Conservation (phyloP, 495 filamentous ascomycete species). For the Penicillium robsamsonii region DNA sequence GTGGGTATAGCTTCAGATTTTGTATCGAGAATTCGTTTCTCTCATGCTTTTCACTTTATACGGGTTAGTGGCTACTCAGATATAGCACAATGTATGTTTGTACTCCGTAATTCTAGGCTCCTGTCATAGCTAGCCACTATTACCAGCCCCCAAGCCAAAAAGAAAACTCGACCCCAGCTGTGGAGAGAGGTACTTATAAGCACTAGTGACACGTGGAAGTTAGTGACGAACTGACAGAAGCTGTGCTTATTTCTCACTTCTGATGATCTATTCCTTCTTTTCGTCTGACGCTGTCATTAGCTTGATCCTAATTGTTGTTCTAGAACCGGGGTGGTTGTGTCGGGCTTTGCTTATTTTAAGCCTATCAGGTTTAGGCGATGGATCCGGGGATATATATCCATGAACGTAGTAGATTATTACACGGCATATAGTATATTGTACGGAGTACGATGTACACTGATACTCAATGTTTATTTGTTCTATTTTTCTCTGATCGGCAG, state of each 20-base stretch:
- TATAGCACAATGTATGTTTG: neutral
- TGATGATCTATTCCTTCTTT: neutral
- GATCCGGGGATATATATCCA: neutral
- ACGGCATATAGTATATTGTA: neutral
- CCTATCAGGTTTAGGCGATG: neutral
- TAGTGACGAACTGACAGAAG: constrained; percentile 3
- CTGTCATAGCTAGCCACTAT: neutral
- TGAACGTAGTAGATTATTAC: neutral
- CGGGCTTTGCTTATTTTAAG: neutral
- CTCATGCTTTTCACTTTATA: neutral
- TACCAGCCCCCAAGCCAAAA: neutral
- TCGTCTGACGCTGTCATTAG: neutral
- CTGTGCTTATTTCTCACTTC: constrained; percentile 3
- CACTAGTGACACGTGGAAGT: constrained; percentile 12
- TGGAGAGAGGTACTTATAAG: neutral
- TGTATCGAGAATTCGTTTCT: neutral
- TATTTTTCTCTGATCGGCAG: constrained; percentile 1
- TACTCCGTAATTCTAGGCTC: neutral
- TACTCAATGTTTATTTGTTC: neutral
- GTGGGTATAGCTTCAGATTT: neutral
- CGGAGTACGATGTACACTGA: neutral
- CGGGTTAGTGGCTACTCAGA: neutral
- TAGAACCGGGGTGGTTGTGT: neutral
- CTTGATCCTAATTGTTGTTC: neutral
- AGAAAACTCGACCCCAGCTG: neutral